Percentiles rank a stretch among this genome's conserved stretches.
These are phyloP conservation scores for Solanum pennellii DNA, from an alignment of 257 asterid genomes.

Conservation along the genomic window DNA sequence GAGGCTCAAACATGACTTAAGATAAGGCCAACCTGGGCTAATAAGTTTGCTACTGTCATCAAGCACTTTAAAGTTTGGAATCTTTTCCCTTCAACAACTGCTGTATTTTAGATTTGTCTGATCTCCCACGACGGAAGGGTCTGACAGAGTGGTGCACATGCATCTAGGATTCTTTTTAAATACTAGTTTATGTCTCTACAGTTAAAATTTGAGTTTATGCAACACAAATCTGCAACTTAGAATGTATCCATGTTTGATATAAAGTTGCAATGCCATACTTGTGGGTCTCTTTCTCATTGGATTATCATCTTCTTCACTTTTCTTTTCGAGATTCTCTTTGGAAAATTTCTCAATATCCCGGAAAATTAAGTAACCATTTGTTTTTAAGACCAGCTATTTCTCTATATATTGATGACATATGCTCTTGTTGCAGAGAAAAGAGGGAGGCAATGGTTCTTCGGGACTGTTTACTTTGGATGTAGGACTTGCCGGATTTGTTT, in stretches of 20 bases:
- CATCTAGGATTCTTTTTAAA: neutral
- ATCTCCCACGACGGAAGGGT: neutral
- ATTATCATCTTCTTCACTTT: neutral
- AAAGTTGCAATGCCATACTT: neutral
- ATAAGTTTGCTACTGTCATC: neutral
- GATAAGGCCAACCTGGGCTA: neutral
- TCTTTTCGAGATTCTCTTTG: neutral
- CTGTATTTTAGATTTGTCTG: neutral
- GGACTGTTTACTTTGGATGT: constrained; percentile 62
- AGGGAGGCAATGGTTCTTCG: constrained; percentile 40
- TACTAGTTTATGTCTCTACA: neutral
- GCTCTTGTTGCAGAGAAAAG: constrained; percentile 44
- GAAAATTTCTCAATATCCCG: neutral
- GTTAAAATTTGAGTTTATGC: neutral
- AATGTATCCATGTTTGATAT: neutral
- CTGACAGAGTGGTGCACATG: neutral
- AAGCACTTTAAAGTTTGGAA: neutral
- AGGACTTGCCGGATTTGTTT: constrained; percentile 47
- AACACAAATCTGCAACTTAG: neutral
- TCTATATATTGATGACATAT: constrained; percentile 5
- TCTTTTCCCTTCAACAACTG: neutral
- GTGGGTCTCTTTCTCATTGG: neutral
- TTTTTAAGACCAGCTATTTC: neutral
- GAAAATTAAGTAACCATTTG: neutral
- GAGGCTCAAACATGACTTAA: neutral